phyloP scores from a whole-genome alignment of 2,329 filamentous ascomycete genomes.

The Stachybotrys echinatus region DNA sequence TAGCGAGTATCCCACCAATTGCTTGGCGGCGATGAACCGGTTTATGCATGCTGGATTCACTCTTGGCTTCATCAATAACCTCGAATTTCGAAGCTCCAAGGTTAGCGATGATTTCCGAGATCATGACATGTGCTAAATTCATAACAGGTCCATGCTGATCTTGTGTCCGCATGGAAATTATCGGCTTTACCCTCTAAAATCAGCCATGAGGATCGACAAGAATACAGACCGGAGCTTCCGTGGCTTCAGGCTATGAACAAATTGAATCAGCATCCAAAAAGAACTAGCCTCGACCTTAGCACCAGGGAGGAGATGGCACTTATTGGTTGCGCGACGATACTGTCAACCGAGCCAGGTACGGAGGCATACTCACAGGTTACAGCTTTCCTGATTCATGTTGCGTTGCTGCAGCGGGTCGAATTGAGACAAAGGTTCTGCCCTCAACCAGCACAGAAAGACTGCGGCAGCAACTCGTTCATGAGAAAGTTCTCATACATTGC shows the following conservation, averaged over 20 bases:
- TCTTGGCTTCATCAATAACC: slow-evolving; percentile 4
- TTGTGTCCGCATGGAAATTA: background rate
- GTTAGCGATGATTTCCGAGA: slow-evolving; percentile 8
- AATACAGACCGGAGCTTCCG: background rate
- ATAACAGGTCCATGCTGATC: background rate
- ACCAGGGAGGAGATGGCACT: background rate
- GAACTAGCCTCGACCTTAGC: background rate
- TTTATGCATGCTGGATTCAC: slow-evolving; percentile 1
- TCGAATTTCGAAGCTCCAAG: slow-evolving; percentile 7
- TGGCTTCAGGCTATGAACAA: background rate
- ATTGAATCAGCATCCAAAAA: background rate
- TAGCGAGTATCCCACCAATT: background rate
- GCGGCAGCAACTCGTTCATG: too few relatives aligned
- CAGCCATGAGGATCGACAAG: background rate
- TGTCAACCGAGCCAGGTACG: background rate
- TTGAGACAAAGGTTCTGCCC: too few relatives aligned
- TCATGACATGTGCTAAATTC: background rate
- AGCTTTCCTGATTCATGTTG: background rate
- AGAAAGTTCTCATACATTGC: slow-evolving; percentile 17
- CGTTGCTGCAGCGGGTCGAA: background rate
- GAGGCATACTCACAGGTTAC: background rate
- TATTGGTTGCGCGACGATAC: background rate
- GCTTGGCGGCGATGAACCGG: slow-evolving; percentile 2
- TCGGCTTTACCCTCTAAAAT: background rate
- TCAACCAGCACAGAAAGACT: too few relatives aligned